Evolutionary conservation across 106 monocot genomes (phyloP), one percentile per base, ranked within the genome.

Genomic region (Gastrodia elata): DNA sequence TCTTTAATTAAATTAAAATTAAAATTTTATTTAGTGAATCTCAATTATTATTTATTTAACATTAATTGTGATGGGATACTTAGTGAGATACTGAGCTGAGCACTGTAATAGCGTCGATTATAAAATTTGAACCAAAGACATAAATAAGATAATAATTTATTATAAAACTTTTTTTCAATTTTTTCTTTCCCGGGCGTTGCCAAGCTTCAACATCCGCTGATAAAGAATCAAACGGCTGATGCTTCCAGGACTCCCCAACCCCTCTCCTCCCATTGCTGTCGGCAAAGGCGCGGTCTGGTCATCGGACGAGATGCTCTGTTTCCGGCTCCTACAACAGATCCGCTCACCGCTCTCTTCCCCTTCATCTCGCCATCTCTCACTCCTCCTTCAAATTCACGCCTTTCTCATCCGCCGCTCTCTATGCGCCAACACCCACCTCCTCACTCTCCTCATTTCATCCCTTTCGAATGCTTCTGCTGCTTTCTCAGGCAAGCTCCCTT

Each of bases 361-460:
- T 10, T 40, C 39, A 9, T 40, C 25, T 69, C 69, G 40, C 26
- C 25, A 26, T 3, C 40, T 69, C 69, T 69, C 69, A 39, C 26
- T 25, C 69, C 33, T 69, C 39, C 69, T 40, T 20, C 69, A 69
- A 69, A 69, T 69, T 26, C 69, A 69, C 69, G 69, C 69, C 69
- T 69, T 69, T 25, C 25, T 69, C 40, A 22, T 69, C 25, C 69
- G 69, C 26, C 69, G 69, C 40, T 69, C 40, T 27, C 69, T 69
- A 35, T 35, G 41, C 40, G 38, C 10, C 69, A 69, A 69, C 69
- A 25, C 3, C 40, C 69, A 32, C 20, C 39, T 69, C 10, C 40
- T 40, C n/a, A 69, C 69, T 35, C 69, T 69, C 10, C 40, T 69
- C 8, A 69, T 69, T 0, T 69, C 40, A 5, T 40, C 69, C 40